Conservation (phyloP, 139 green algal species). For the Coelastrella sp. region DNA sequence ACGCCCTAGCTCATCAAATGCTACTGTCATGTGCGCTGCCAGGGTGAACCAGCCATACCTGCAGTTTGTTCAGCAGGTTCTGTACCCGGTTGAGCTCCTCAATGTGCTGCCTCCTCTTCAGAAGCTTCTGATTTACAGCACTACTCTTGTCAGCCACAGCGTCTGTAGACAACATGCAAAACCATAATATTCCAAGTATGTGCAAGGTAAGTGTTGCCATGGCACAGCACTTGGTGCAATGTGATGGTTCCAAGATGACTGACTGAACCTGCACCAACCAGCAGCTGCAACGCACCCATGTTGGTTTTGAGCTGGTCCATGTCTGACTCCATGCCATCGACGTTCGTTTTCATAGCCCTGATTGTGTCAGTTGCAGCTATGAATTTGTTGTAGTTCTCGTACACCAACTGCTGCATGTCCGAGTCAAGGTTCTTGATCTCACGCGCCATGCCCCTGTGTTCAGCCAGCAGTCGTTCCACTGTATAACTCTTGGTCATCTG, state of each 20-base stretch:
- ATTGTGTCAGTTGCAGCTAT: conserved; percentile 97
- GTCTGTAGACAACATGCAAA: conserved; percentile 55
- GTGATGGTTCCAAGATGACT: background rate
- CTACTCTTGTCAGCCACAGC: conserved; percentile 74
- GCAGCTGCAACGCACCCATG: conserved; percentile 56
- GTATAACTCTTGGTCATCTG: conserved; percentile 64
- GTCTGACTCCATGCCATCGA: conserved; percentile 78
- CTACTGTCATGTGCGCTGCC: background rate
- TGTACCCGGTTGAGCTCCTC: conserved; percentile 89
- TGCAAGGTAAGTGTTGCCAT: too few species aligned
- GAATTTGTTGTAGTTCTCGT: conserved; percentile 99
- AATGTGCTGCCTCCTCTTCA: conserved; percentile 80
- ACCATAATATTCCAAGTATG: background rate
- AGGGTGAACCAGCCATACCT: conserved; percentile 50
- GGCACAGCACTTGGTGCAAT: too few species aligned
- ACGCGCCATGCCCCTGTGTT: conserved; percentile 82
- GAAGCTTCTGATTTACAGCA: conserved; percentile 86
- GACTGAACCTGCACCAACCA: background rate
- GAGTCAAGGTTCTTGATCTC: conserved; percentile 94
- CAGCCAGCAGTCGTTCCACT: conserved; percentile 79
- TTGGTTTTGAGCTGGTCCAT: conserved; percentile 76
- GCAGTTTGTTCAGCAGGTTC: conserved; percentile 86
- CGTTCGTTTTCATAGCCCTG: conserved; percentile 65
- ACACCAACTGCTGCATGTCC: conserved; percentile 98
- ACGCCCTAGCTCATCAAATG: background rate